Conservation (phyloP, 495 filamentous ascomycete genomes). For the Penicillium riverlandense region DNA sequence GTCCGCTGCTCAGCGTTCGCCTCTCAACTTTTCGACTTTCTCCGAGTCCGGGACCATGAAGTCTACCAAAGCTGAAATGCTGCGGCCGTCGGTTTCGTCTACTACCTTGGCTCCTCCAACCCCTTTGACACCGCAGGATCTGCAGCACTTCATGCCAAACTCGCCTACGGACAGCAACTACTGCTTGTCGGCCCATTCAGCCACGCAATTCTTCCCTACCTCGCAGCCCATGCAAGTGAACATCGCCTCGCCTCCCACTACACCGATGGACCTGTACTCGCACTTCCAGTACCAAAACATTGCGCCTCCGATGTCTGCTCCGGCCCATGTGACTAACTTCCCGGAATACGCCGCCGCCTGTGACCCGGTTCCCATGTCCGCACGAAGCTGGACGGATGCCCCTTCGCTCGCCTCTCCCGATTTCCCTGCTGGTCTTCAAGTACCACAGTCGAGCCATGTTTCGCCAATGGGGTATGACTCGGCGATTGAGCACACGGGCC, state of each 20-base stretch:
- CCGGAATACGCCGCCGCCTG: constrained; percentile 30
- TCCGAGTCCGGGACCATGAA: constrained; percentile 36
- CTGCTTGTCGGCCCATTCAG: constrained; percentile 33
- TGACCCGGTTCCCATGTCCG: constrained; percentile 26
- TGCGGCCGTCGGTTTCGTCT: constrained; percentile 33
- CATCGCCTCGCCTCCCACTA: constrained; percentile 41
- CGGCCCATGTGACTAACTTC: constrained; percentile 36
- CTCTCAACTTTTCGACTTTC: constrained; percentile 41
- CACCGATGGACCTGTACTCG: constrained; percentile 35
- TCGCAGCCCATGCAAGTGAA: constrained; percentile 41
- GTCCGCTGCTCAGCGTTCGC: constrained; percentile 43
- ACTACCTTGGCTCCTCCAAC: constrained; percentile 39
- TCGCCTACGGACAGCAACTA: constrained; percentile 33
- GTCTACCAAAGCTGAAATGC: constrained; percentile 33
- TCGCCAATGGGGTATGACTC: constrained; percentile 30
- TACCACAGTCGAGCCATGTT: constrained; percentile 27
- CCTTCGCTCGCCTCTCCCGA: constrained; percentile 36
- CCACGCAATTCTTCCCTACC: constrained; percentile 31
- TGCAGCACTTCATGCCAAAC: constrained; percentile 36
- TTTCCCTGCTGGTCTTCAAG: constrained; percentile 25
- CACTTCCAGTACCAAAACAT: constrained; percentile 32
- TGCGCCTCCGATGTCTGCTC: constrained; percentile 39
- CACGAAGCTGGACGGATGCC: constrained; percentile 36
- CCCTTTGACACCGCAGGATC: constrained; percentile 38
- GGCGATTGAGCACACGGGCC: constrained; percentile 18